Conservation (phyloP, 306 rosid genomes). For the Vigna nakashimae region DNA sequence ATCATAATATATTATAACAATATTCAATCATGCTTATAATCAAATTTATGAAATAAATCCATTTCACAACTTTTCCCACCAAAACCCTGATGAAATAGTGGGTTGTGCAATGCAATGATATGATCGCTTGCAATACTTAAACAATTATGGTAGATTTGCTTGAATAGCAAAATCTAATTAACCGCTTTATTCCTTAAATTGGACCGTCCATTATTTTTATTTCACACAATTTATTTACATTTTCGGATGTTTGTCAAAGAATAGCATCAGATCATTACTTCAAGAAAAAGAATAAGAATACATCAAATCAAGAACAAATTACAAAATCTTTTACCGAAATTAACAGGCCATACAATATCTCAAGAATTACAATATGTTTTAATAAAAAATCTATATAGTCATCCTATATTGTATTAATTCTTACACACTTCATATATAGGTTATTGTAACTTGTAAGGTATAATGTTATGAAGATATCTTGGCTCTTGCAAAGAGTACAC, state of each 20-base stretch:
- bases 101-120: too few relatives aligned
- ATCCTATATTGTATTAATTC: constrained; percentile 18
- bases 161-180: too few relatives aligned
- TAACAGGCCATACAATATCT: not conserved
- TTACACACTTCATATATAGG: constrained; percentile 34
- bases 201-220: not conserved
- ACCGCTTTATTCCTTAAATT: not conserved
- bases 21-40: too few relatives aligned
- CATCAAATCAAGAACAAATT: not conserved
- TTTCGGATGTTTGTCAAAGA: not conserved
- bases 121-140: too few relatives aligned
- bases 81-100: too few relatives aligned
- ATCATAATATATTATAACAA: too few relatives aligned
- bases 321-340: constrained; percentile 6
- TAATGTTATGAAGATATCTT: constrained; percentile 65
- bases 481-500: constrained; percentile 83
- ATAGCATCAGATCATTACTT: not conserved
- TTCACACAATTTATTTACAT: not conserved
- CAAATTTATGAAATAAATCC: too few relatives aligned
- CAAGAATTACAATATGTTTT: not conserved
- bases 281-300: not conserved
- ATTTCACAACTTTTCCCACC: too few relatives aligned
- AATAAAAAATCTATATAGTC: not conserved
- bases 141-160: too few relatives aligned
- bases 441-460: not conserved